These are phyloP conservation scores for Parasarocladium wereldwijsianum DNA, from an alignment of 2,329 filamentous ascomycete species.

Conservation along the genomic window DNA sequence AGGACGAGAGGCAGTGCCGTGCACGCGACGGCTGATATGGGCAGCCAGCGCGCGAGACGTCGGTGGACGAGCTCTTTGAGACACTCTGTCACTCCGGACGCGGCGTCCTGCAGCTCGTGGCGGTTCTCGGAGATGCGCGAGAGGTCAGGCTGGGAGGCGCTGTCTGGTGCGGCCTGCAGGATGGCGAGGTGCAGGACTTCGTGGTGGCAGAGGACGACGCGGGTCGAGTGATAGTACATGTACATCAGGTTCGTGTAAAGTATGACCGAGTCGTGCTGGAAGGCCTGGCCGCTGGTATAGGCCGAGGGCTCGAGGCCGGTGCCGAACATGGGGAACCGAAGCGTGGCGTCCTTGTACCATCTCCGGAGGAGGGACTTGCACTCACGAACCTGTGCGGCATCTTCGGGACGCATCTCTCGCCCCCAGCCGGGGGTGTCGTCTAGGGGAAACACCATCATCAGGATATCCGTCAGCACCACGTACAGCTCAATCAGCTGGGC, in stretches of 20 bases:
- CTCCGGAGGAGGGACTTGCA: constrained; percentile 21
- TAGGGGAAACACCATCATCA: constrained; percentile 28
- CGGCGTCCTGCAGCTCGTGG: constrained; percentile 28
- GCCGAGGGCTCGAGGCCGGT: constrained; percentile 14
- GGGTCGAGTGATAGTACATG: constrained; percentile 34
- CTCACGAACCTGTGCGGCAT: constrained; percentile 16
- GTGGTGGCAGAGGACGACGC: constrained; percentile 28
- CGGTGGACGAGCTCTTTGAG: constrained; percentile 31
- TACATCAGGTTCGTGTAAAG: constrained; percentile 32
- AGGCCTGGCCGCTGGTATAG: constrained; percentile 12
- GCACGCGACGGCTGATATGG: constrained; percentile 27
- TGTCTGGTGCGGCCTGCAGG: constrained; percentile 19
- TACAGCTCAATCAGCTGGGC: constrained; percentile 29
- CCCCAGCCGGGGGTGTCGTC: constrained; percentile 26
- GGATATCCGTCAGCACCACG: constrained; percentile 29
- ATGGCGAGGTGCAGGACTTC: constrained; percentile 29
- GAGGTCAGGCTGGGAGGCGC: constrained; percentile 15
- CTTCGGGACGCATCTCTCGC: constrained; percentile 16
- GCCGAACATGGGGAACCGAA: constrained; percentile 23
- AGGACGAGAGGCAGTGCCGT: constrained; percentile 18
- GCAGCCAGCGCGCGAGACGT: constrained; percentile 28
- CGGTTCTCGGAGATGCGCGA: constrained; percentile 23
- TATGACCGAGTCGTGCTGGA: constrained; percentile 25
- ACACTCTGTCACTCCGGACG: constrained; percentile 26
- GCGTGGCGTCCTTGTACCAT: constrained; percentile 24